Percentiles rank a stretch among this genome's conserved stretches.
Evolutionary conservation across 129 eudicot genomes (phyloP).

Genomic region (Arctium minus): DNA sequence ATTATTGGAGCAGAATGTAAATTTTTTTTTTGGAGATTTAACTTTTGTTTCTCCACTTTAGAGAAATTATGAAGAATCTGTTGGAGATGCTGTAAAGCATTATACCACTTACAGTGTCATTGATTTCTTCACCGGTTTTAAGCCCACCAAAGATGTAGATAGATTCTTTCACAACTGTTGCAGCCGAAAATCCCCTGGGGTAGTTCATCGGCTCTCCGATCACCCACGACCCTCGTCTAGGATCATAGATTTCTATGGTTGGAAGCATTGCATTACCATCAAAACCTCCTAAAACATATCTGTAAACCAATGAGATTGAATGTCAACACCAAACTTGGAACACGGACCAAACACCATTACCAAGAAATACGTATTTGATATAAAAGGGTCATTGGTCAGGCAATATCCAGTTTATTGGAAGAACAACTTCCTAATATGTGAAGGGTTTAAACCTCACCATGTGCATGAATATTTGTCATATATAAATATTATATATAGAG

Average conservation of each 20-base stretch:
- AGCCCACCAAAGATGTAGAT: conserved; percentile 67
- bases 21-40: not conserved
- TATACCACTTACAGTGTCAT: conserved; percentile 39
- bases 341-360: not conserved
- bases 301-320: conserved; percentile 18
- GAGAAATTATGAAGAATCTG: not conserved
- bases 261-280: conserved; percentile 57
- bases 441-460: too few species aligned
- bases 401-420: too few species aligned
- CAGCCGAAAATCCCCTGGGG: conserved; percentile 57
- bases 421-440: too few species aligned
- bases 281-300: conserved; percentile 72
- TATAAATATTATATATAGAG: too few species aligned
- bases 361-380: too few species aligned
- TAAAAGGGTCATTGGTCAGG: too few species aligned
- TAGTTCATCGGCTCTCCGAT: conserved; percentile 56
- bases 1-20: not conserved
- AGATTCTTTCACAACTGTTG: conserved; percentile 50
- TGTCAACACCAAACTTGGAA: not conserved
- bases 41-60: not conserved
- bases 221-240: conserved; percentile 66
- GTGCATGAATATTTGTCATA: too few species aligned
- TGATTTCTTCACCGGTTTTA: conserved; percentile 25
- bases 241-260: conserved; percentile 62
- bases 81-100: not conserved